Evolutionary conservation across 768 basidiomycete species (phyloP), one percentile per base, ranked within the genome.

Genomic region (Auriscalpium orientale): DNA sequence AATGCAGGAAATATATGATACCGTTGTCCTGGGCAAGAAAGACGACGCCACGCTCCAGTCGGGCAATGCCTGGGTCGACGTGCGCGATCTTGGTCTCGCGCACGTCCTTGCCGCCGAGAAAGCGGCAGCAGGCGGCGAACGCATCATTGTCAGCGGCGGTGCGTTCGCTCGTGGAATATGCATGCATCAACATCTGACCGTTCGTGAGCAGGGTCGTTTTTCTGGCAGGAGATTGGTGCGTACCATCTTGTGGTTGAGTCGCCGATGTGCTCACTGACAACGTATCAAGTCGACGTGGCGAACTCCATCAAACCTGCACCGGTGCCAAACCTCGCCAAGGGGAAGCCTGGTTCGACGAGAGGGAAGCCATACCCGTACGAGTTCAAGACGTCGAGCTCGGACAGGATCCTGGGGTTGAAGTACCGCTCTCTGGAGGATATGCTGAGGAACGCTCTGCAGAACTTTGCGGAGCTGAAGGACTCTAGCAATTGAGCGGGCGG

Each of bases 61-160:
- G 12, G 11, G 36, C 15, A 45, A 37, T 22, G 28, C 21, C 40
- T 66, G 64, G 55, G 62, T 69, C 40, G 71, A 72, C 57, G 71
- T 72, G 11, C 56, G 69, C 12, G 70, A 71, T 50, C 62, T 70
- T 21, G 68, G 68, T 1, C 18, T 46, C 4, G 49, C 67, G 35
- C 68, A 70, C 36, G 46, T 65, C 20, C 58, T 64, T 10, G 60
- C 64, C 16, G 56, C 66, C 49, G 18, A 61, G 20, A 52, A 58
- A 10, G 60, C 64, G 4, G 63, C 64, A 33, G 72, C 74, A 9
- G 64, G 63, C 18, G 69, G 70, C 13, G 57, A 74, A 53, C 60
- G 74, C 43, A 72, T 72, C 66, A 66, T 73, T 60, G 64, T 66
- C 52, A 37, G 16, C 36, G 33, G 21, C 11, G 49, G 49, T 51